phyloP scores from a whole-genome alignment of 2,329 filamentous ascomycete species.

The Colletotrichum chlorophyti region DNA sequence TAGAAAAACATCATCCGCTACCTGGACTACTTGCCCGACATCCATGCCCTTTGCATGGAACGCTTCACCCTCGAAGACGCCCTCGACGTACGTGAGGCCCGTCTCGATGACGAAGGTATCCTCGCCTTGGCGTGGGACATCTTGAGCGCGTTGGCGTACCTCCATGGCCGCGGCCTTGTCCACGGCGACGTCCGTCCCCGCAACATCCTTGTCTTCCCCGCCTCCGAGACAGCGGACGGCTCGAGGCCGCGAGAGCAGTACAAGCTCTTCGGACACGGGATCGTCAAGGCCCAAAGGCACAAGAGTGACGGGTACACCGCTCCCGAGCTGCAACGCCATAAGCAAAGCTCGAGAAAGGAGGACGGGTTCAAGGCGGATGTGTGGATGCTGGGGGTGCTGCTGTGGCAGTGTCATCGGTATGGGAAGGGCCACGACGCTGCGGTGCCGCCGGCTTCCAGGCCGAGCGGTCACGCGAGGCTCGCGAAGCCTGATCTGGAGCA shows the following conservation, averaged over 20 bases:
- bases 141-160: constrained; percentile 5
- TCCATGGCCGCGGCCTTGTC: constrained; percentile 6
- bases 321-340: constrained; percentile 5
- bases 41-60: neutral
- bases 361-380: neutral
- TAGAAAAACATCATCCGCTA: constrained; percentile 7
- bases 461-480: neutral
- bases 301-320: neutral
- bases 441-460: neutral
- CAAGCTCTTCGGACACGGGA: constrained; percentile 21
- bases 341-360: neutral
- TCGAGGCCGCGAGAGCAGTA: neutral
- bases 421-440: neutral
- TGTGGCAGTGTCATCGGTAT: constrained; percentile 3
- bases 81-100: neutral
- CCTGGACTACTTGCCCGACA: neutral
- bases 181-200: constrained; percentile 8
- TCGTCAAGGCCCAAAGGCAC: constrained; percentile 1
- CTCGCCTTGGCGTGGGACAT: constrained; percentile 13
- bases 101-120: neutral
- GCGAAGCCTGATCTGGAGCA: neutral
- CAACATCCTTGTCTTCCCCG: neutral
- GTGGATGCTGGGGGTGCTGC: constrained; percentile 17
- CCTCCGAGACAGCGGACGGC: neutral
- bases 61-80: neutral